Evolutionary conservation across 306 rosid genomes (phyloP).

Genomic region (Quercus variabilis): DNA sequence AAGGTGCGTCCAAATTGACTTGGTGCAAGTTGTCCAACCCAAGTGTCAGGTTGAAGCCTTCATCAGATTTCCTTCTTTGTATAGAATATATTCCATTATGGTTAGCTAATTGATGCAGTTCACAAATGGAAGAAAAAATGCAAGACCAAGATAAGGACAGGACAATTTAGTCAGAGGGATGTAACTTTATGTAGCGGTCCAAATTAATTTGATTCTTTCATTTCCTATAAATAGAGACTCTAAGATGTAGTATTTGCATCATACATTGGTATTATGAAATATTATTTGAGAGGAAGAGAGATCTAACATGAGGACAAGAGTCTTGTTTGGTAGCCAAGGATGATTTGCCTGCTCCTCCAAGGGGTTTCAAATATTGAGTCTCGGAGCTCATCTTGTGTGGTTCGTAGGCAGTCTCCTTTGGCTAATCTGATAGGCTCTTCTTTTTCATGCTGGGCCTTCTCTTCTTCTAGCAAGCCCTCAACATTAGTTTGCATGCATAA

Average conservation of each 20-base stretch:
- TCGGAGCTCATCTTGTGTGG: not conserved
- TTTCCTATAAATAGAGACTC: not conserved
- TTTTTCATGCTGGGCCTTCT: slow-evolving; percentile 24
- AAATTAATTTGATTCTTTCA: too few relatives aligned
- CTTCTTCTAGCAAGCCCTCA: not conserved
- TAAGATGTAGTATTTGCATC: not conserved
- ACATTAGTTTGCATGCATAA: too few relatives aligned
- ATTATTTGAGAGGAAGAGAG: slow-evolving; percentile 2
- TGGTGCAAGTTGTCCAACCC: not conserved
- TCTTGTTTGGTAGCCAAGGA: slow-evolving; percentile 33
- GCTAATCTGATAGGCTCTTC: slow-evolving; percentile 24
- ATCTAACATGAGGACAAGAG: slow-evolving; percentile 25
- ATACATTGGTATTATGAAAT: not conserved
- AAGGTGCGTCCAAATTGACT: not conserved
- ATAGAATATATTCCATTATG: not conserved
- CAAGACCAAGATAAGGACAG: not conserved
- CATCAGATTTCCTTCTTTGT: not conserved
- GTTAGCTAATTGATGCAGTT: not conserved
- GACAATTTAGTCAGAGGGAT: too few relatives aligned
- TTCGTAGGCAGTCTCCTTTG: slow-evolving; percentile 26
- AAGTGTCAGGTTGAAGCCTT: not conserved
- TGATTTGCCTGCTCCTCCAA: slow-evolving; percentile 21
- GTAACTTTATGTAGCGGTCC: too few relatives aligned
- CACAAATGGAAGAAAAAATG: not conserved
- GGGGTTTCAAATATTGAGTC: not conserved